Percentiles rank a stretch among this genome's conserved stretches.
Evolutionary conservation across 805 yeast species (phyloP).

Genomic region (Tetrapisispora arboricola): DNA sequence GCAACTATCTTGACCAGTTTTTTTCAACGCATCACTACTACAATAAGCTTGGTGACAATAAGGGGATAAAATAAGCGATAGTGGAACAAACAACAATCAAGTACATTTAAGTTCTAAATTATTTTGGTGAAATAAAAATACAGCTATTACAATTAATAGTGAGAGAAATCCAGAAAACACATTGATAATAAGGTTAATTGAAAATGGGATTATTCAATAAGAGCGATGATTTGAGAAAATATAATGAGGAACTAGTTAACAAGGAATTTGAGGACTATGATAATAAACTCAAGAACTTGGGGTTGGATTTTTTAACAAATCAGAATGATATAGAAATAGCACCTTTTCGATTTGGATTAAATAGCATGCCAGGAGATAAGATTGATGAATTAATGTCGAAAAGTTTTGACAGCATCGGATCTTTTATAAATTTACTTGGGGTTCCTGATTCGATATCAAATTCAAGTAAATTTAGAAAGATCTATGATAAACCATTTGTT

Average conservation of each 20-base stretch:
- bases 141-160: too few species aligned
- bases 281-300: not conserved
- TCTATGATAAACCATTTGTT: not conserved
- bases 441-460: not conserved
- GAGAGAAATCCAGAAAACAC: too few species aligned
- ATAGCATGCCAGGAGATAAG: not conserved
- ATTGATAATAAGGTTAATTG: not conserved
- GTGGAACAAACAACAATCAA: too few species aligned
- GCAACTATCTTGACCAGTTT: too few species aligned
- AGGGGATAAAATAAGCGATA: too few species aligned
- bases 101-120: too few species aligned
- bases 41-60: too few species aligned
- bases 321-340: too few species aligned
- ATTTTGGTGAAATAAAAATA: too few species aligned
- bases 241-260: not conserved
- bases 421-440: not conserved
- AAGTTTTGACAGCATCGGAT: not conserved
- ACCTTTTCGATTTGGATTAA: too few species aligned
- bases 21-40: too few species aligned
- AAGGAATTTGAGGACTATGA: not conserved
- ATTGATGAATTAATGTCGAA: not conserved
- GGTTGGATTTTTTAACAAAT: not conserved
- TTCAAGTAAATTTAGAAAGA: not conserved
- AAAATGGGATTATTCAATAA: slow-evolving; percentile 2
- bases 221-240: not conserved